Base-by-base conservation (phyloP, 148 eudicot genomes). In the Linanthus parryae region DNA sequence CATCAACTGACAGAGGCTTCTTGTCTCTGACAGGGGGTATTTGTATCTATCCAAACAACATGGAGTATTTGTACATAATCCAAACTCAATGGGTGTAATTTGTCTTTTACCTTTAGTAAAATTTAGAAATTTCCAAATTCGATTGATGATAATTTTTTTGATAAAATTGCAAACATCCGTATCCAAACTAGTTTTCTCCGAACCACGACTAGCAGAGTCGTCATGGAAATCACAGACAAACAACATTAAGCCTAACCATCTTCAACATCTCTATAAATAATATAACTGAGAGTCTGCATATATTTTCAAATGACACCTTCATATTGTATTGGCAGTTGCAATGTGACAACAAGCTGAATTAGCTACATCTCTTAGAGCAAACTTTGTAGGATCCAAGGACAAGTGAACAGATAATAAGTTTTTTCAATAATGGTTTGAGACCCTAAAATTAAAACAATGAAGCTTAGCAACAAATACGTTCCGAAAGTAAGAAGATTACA, bases 181-280 rank as follows among this genome's bases (percentile, higher is more conserved):
- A 27, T 35, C 15, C 26, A 43, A 45, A 58, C 63, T 48, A 33
- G 33, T 44, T 56, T 48, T 52, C 55, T 35, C 64, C 53, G 39
- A 44, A 59, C 55, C 44, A 31, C n/a, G 51, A 68, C 46, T 54
- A 12, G 45, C 61, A 54, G 67, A 60, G 35, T 3, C 50, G 41
- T 51, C 57, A 57, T 34, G 28, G 14, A 58, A 35, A 36, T 31
- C 44, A 22, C 57, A 58, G 28, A 56, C 37, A 31, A 69, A 66
- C 51, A 36, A n/a, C n/a, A n/a, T n/a, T n/a, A n/a, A n/a, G 45
- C 31, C 59, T 59, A 45, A 80, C 75, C 38, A 61, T 73, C 56
- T 46, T 57, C 20, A 57, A 41, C 19, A 80, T 69, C 64, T 69
- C 67, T 41, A 66, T 46, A 45, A 80, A 78, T 41, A 80, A 67